Base-by-base conservation (phyloP, 805 yeast genomes). In the Saccharomycopsis olivae region DNA sequence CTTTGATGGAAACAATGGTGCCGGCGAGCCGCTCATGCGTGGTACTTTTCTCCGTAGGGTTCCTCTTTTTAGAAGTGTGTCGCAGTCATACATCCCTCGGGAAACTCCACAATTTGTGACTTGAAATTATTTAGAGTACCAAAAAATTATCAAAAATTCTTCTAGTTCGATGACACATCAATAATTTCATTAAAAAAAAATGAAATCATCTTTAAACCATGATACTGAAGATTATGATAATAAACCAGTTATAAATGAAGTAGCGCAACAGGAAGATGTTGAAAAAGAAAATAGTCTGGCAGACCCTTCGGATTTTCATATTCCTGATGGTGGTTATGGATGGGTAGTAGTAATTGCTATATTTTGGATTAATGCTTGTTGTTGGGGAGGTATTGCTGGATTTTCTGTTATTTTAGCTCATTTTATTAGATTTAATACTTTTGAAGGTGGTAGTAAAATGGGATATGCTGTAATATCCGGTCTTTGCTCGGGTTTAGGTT, bases 401-500 rank as follows among this genome's bases (percentile, higher is more conserved):
- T 73, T 60, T 51, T 68, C 75, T 2, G 57, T 73, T 10, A 72
- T 70, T 48, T 59, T 73, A 31, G 65, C 75, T 9, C 57, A 64
- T 38, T 75, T 73, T 50, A 43, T 73, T 18, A 60, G 65, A 29
- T 44, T 60, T 33, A 51, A 66, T 41, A 55, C 62, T 2, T 75
- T 72, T 44, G 61, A 65, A 0, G 75, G 72, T 4, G 72, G 72
- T 1, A 49, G 56, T 5, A 67, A 65, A 41, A 52, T 71, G 25
- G 76, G 70, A 46, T 75, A 64, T 51, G 73, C 75, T 29, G 60
- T 65, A 3, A 62, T 75, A 40, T 80, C 80, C 8, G 81, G 81
- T 3, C 52, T 75, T 11, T 67, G 76, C 0, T 69, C 73, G 50
- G 78, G 78, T 3, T 49, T 66, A 1, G 77, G 78, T 1, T 48